Conservation (phyloP, 2,329 filamentous ascomycete species). For the Penicillium corylophilum region DNA sequence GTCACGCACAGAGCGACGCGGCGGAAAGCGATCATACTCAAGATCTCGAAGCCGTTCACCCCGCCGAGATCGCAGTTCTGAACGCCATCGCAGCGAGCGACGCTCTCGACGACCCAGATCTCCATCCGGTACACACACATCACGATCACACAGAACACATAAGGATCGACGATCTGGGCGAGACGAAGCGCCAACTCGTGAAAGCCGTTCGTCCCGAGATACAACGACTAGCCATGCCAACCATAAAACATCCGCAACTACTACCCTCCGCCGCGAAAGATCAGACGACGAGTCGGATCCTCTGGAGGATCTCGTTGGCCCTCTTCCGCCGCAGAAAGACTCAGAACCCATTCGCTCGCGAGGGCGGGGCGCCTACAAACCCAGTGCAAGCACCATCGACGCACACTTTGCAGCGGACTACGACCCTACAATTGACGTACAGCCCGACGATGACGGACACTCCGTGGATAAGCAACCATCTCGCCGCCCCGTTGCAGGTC, state of each 20-base stretch:
- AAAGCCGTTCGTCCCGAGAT: constrained; percentile 4
- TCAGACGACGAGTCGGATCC: constrained; percentile 61
- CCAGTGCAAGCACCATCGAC: constrained; percentile 69
- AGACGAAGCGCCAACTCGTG: constrained; percentile 1
- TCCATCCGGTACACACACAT: constrained; percentile 11
- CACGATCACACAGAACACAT: constrained; percentile 8
- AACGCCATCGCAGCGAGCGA: constrained; percentile 19
- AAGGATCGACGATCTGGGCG: not conserved
- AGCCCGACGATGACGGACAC: constrained; percentile 53
- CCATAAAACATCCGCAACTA: not conserved
- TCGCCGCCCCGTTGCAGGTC: constrained; percentile 40
- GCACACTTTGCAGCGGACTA: constrained; percentile 70
- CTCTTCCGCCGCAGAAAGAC: constrained; percentile 53
- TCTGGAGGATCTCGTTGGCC: constrained; percentile 73
- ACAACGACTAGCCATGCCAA: not conserved
- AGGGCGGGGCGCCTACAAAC: constrained; percentile 65
- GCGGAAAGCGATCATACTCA: constrained; percentile 19
- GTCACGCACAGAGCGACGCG: constrained; percentile 14
- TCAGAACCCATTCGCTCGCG: constrained; percentile 53
- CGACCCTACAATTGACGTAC: constrained; percentile 51
- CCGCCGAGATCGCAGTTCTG: constrained; percentile 15
- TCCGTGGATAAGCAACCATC: constrained; percentile 51
- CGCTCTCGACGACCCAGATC: constrained; percentile 31
- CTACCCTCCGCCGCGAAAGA: not conserved
- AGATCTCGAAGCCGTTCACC: constrained; percentile 23